Evolutionary conservation across 257 asterid species (phyloP).

Genomic region (Solanum pinnatisectum): DNA sequence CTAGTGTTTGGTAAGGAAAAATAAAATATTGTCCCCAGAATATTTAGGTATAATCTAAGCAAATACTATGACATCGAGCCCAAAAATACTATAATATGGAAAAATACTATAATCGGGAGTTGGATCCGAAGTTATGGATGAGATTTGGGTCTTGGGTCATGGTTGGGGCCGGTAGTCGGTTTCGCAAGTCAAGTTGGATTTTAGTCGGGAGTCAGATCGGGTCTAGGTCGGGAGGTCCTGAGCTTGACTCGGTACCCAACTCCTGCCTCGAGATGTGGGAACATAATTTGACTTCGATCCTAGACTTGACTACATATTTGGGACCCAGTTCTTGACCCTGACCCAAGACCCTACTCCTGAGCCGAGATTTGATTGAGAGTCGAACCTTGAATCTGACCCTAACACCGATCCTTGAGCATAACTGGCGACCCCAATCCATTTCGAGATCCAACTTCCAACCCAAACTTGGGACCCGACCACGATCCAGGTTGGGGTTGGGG

Average conservation of each 20-base stretch:
- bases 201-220: not conserved
- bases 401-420: not conserved
- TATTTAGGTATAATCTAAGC: not conserved
- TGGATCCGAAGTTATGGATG: not conserved
- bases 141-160: not conserved
- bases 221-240: not conserved
- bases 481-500: not conserved
- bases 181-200: not conserved
- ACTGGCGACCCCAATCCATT: not conserved
- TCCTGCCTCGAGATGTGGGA: not conserved
- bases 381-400: not conserved
- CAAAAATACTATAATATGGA: not conserved
- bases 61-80: not conserved
- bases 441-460: not conserved
- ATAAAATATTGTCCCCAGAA: not conserved
- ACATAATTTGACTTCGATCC: not conserved
- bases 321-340: not conserved
- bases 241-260: not conserved
- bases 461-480: accelerated
- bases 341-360: not conserved
- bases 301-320: not conserved
- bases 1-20: not conserved
- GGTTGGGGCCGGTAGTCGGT: not conserved
- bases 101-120: not conserved
- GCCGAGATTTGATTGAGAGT: not conserved